Evolutionary conservation across 148 eudicot species (phyloP).

Genomic region (Fagopyrum esculentum): DNA sequence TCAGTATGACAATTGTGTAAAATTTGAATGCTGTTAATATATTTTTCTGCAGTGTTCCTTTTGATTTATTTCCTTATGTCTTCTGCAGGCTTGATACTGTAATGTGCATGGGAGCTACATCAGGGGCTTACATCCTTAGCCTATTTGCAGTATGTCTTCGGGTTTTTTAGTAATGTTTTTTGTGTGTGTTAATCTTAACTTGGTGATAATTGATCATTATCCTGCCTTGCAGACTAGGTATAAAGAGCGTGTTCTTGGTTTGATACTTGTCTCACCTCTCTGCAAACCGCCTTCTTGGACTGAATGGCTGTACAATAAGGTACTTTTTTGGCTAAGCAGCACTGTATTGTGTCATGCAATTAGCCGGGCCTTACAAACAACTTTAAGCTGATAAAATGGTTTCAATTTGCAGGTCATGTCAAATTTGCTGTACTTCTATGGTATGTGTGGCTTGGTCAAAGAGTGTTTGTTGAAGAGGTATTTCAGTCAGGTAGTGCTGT

Average conservation of each 20-base stretch:
- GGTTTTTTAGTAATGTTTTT: background rate
- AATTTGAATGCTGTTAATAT: background rate
- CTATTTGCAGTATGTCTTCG: conserved; percentile 76
- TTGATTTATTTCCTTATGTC: background rate
- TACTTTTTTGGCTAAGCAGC: conserved; percentile 19
- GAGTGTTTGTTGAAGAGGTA: conserved; percentile 81
- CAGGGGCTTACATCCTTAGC: conserved; percentile 87
- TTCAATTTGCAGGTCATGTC: conserved; percentile 32
- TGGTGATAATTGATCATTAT: conserved; percentile 14
- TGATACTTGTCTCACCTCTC: conserved; percentile 92
- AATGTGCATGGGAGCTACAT: conserved; percentile 93
- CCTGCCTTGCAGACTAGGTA: conserved; percentile 57
- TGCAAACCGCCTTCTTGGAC: conserved; percentile 98
- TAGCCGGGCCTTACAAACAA: background rate
- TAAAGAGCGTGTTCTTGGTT: conserved; percentile 63
- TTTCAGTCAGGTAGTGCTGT: conserved; percentile 66
- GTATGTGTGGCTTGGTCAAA: conserved; percentile 81
- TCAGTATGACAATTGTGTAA: background rate
- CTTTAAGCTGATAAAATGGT: background rate
- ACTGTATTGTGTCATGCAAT: background rate
- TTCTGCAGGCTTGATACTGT: conserved; percentile 65
- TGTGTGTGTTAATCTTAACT: background rate
- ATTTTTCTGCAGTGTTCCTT: background rate
- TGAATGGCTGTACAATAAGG: conserved; percentile 95
- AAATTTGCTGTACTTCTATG: conserved; percentile 75